Percentiles rank a stretch among this genome's conserved stretches.
These are phyloP conservation scores for Domatiomyces catenatus DNA, from an alignment of 2,329 filamentous ascomycete species.

Conservation along the genomic window DNA sequence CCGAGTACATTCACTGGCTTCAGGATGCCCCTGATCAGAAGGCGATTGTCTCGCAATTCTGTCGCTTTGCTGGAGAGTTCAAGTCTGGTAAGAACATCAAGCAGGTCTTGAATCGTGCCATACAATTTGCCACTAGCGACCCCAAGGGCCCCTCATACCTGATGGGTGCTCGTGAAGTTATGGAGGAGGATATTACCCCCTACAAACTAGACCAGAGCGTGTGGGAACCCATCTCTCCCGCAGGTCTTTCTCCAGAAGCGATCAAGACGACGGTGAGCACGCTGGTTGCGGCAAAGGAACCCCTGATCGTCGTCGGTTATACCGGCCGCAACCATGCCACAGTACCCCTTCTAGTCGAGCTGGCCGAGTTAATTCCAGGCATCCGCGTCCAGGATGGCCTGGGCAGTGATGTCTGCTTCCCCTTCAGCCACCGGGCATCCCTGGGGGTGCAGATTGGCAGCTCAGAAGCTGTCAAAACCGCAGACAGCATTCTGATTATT, in stretches of 20 bases:
- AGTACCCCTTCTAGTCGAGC: constrained; percentile 29
- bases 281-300: constrained; percentile 32
- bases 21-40: constrained; percentile 73
- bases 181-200: constrained; percentile 69
- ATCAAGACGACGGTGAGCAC: constrained; percentile 29
- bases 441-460: constrained; percentile 58
- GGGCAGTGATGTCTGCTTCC: constrained; percentile 38
- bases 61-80: constrained; percentile 67
- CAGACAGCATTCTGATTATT: constrained; percentile 70
- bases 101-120: constrained; percentile 71
- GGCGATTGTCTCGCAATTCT: constrained; percentile 69
- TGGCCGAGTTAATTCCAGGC: constrained; percentile 34
- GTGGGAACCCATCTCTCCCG: constrained; percentile 57
- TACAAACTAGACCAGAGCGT: constrained; percentile 52
- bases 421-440: constrained; percentile 37
- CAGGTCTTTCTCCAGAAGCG: constrained; percentile 39
- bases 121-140: constrained; percentile 65
- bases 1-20: constrained; percentile 77
- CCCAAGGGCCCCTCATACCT: constrained; percentile 71
- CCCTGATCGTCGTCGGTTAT: constrained; percentile 37
- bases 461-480: constrained; percentile 56
- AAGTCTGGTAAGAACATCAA: constrained; percentile 75
- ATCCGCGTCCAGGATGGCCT: constrained; percentile 39
- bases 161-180: constrained; percentile 61
- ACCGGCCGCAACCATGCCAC: constrained; percentile 31